These are phyloP conservation scores for Eucalyptus sp. DNA, from an alignment of 345 rosid genomes.

Conservation along the genomic window DNA sequence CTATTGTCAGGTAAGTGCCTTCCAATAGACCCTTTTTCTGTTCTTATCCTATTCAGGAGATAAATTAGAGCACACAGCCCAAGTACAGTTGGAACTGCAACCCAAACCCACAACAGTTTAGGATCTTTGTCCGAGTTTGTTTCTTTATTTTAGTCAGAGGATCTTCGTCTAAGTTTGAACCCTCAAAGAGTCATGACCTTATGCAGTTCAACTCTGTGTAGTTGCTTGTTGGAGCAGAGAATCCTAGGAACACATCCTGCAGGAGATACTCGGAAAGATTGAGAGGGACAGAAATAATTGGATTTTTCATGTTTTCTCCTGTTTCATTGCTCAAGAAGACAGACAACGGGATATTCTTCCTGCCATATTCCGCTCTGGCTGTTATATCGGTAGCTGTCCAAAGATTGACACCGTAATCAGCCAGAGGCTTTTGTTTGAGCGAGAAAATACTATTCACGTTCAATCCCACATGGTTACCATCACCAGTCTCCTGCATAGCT, in stretches of 20 bases:
- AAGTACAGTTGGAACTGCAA: constrained; percentile 2
- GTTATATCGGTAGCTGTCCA: not conserved
- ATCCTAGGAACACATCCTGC: constrained; percentile 37
- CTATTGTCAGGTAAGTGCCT: constrained; percentile 25
- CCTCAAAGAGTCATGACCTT: constrained; percentile 41
- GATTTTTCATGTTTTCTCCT: not conserved
- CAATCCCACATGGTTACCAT: constrained; percentile 57
- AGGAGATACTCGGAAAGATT: constrained; percentile 45
- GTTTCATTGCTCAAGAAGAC: constrained; percentile 3
- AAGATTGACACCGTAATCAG: constrained; percentile 7
- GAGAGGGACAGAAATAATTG: constrained; percentile 19
- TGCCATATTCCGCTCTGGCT: constrained; percentile 29
- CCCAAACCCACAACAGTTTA: constrained; percentile 11
- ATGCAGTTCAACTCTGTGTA: constrained; percentile 40
- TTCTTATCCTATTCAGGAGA: constrained; percentile 17
- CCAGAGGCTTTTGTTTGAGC: constrained; percentile 23
- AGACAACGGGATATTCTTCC: constrained; percentile 28
- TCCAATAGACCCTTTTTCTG: constrained; percentile 3
- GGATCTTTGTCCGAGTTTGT: not conserved
- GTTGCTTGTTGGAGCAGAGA: constrained; percentile 49
- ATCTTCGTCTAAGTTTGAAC: constrained; percentile 6
- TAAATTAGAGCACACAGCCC: not conserved
- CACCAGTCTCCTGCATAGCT: constrained; percentile 34
- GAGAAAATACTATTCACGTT: constrained; percentile 41
- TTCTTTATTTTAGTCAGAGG: too few relatives aligned